Percentiles rank a stretch among this genome's conserved stretches.
phyloP scores from a whole-genome alignment of 768 basidiomycete species.

The Guyanaporus albipodus region DNA sequence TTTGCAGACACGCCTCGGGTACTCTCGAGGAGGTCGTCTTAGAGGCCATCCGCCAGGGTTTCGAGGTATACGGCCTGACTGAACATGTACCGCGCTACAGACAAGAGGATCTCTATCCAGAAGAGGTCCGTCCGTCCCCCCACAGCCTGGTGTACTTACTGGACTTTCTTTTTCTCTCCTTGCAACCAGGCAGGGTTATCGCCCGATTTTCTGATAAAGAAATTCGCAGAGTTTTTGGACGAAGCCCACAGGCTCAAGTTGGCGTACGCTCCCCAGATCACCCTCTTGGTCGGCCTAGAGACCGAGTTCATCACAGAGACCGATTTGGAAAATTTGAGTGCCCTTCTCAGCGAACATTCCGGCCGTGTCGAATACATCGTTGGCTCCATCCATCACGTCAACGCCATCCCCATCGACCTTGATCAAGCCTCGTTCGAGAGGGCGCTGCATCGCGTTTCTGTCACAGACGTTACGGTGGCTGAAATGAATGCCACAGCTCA shows the following conservation, averaged over 20 bases:
- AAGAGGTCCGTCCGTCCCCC: slow-evolving; percentile 63
- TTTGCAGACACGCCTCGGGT: slow-evolving; percentile 87
- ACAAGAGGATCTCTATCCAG: slow-evolving; percentile 80
- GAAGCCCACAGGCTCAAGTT: slow-evolving; percentile 78
- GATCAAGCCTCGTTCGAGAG: slow-evolving; percentile 65
- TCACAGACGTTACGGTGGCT: slow-evolving; percentile 27
- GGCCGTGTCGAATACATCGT: slow-evolving; percentile 80
- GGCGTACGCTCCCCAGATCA: slow-evolving; percentile 59
- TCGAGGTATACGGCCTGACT: slow-evolving; percentile 79
- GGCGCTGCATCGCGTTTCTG: slow-evolving; percentile 46
- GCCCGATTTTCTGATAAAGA: slow-evolving; percentile 47
- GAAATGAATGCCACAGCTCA: slow-evolving; percentile 21
- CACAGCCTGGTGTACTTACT: background rate
- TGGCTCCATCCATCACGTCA: slow-evolving; percentile 91
- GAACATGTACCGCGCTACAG: slow-evolving; percentile 94
- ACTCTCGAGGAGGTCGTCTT: slow-evolving; percentile 75
- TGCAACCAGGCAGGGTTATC: slow-evolving; percentile 50
- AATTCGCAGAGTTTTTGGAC: slow-evolving; percentile 69
- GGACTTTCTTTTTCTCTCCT: slow-evolving; percentile 19
- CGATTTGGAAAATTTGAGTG: slow-evolving; percentile 59
- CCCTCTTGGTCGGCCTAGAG: slow-evolving; percentile 84
- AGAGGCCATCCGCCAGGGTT: slow-evolving; percentile 75
- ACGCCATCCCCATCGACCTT: slow-evolving; percentile 88
- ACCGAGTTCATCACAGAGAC: slow-evolving; percentile 78
- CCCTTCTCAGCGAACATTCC: slow-evolving; percentile 45